A percentile compares a stretch with the other conserved stretches of the same genome.
Conservation (phyloP, 495 filamentous ascomycete species). For the Penicillium daleae region DNA sequence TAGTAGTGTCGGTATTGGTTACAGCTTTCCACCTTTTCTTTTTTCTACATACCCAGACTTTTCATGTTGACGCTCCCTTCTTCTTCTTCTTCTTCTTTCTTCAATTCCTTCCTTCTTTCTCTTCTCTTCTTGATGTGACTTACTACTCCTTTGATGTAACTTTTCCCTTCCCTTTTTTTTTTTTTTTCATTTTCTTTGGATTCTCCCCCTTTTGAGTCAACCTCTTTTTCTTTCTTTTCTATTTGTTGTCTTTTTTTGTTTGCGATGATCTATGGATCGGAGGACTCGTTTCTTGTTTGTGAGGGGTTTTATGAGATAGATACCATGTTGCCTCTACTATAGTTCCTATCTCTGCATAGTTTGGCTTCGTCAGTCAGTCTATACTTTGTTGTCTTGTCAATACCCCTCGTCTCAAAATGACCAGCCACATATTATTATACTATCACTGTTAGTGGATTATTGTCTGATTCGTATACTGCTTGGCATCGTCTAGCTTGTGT, state of each 20-base stretch:
- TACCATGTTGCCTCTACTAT: conserved; percentile 26
- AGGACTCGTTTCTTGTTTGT: conserved; percentile 1
- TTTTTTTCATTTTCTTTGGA: conserved; percentile 13
- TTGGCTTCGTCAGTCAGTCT: not conserved
- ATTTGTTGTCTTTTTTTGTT: conserved; percentile 1
- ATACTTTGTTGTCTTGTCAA: not conserved
- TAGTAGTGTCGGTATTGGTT: conserved; percentile 28
- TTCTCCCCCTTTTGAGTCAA: conserved; percentile 1
- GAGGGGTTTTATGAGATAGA: conserved; percentile 30
- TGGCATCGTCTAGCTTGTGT: too few relatives aligned
- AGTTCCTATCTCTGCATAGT: conserved; percentile 23
- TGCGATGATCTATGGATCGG: conserved; percentile 25
- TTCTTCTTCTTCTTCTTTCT: conserved; percentile 15
- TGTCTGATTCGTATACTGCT: too few relatives aligned
- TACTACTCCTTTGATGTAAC: conserved; percentile 27
- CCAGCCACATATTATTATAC: not conserved
- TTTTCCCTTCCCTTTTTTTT: conserved; percentile 9
- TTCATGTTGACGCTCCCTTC: not conserved
- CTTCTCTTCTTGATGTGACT: conserved; percentile 29
- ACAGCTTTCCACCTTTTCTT: conserved; percentile 17
- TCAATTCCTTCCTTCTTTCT: conserved; percentile 5
- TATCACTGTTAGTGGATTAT: too few relatives aligned
- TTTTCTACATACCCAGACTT: conserved; percentile 20
- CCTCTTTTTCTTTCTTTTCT: not conserved
- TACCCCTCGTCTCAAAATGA: not conserved